A percentile compares a stretch with the other conserved stretches of the same genome.
phyloP scores from a whole-genome alignment of 2,329 filamentous ascomycete species.

The Cordyceps farinosa region DNA sequence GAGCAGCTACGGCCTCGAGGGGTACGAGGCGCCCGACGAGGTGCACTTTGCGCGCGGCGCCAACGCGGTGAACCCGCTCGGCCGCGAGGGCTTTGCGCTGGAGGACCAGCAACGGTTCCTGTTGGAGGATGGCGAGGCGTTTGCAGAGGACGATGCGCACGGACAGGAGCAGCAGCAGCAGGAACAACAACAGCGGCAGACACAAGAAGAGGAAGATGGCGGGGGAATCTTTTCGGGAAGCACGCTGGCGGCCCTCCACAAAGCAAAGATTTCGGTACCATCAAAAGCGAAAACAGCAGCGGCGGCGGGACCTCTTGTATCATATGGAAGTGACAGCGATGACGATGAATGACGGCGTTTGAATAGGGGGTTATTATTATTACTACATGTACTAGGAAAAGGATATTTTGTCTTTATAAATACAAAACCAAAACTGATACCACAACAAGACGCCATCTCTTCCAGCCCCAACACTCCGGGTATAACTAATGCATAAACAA shows the following conservation, averaged over 20 bases:
- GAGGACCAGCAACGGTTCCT: slow-evolving; percentile 60
- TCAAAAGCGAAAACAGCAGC: slow-evolving; percentile 51
- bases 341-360: slow-evolving; percentile 41
- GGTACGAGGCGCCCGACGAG: slow-evolving; percentile 91
- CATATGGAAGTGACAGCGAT: slow-evolving; percentile 87
- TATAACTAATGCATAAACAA: not conserved
- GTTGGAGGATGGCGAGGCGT: slow-evolving; percentile 53
- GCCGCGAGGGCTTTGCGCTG: slow-evolving; percentile 57
- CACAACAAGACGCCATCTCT: slow-evolving; percentile 14
- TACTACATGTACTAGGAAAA: slow-evolving; percentile 21
- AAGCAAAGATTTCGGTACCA: slow-evolving; percentile 51
- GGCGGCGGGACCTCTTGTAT: slow-evolving; percentile 70
- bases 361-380: not conserved
- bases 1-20: slow-evolving; percentile 80
- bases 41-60: slow-evolving; percentile 85
- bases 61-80: slow-evolving; percentile 59
- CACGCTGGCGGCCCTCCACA: slow-evolving; percentile 74
- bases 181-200: slow-evolving; percentile 20
- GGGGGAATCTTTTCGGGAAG: slow-evolving; percentile 75
- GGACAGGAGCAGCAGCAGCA: slow-evolving; percentile 33
- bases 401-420: slow-evolving; percentile 15
- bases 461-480: not conserved
- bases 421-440: slow-evolving; percentile 29
- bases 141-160: slow-evolving; percentile 38
- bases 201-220: slow-evolving; percentile 29